Evolutionary conservation across 2,329 filamentous ascomycete genomes (phyloP).

Genomic region (Cladophialophora yegresii): DNA sequence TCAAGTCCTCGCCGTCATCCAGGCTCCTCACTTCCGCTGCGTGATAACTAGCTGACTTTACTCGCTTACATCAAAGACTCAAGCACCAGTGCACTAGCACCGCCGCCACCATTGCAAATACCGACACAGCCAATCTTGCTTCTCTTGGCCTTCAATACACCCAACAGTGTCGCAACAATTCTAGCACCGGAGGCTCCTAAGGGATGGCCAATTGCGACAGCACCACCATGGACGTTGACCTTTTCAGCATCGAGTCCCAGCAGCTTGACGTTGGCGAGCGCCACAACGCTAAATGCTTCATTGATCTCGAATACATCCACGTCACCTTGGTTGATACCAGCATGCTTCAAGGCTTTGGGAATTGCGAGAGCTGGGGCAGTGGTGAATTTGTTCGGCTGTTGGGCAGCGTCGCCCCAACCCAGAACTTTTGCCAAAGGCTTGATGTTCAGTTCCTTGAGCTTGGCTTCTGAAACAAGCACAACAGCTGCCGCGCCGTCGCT

Average conservation of each 20-base stretch:
- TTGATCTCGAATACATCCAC: conserved; percentile 98
- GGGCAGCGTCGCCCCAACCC: conserved; percentile 93
- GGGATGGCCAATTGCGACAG: conserved; percentile 93
- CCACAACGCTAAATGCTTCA: conserved; percentile 96
- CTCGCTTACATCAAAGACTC: conserved; percentile 57
- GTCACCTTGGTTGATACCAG: conserved; percentile 72
- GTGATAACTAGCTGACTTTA: not conserved
- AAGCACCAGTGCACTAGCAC: conserved; percentile 89
- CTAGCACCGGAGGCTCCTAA: conserved; percentile 91
- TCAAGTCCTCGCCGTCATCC: not conserved
- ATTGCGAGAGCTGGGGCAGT: conserved; percentile 90
- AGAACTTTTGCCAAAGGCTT: conserved; percentile 95
- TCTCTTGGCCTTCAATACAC: conserved; percentile 85
- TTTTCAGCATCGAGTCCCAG: conserved; percentile 76
- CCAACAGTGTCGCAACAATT: conserved; percentile 85
- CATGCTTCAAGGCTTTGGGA: conserved; percentile 96
- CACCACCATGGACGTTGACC: conserved; percentile 93
- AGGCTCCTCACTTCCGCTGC: too few relatives aligned
- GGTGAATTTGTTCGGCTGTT: conserved; percentile 92
- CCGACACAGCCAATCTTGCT: conserved; percentile 91
- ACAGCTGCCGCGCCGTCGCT: conserved; percentile 93
- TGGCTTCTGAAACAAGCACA: conserved; percentile 90
- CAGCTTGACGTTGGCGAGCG: conserved; percentile 93
- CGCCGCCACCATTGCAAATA: conserved; percentile 97
- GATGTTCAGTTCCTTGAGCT: conserved; percentile 85